Conservation (phyloP, 768 basidiomycete genomes). For the Gymnopilus dilepis region DNA sequence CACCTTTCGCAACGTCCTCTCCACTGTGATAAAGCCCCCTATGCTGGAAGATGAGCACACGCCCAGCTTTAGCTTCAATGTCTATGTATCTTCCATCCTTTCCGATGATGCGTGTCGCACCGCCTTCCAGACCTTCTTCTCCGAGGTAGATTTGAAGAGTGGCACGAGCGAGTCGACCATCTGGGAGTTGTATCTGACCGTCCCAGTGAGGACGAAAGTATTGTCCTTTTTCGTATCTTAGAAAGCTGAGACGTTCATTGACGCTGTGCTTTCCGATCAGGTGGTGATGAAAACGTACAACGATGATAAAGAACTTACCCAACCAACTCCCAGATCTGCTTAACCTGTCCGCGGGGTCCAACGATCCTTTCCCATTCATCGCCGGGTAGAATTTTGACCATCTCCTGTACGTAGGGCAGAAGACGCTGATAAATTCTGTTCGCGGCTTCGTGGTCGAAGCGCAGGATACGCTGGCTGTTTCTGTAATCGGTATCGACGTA, state of each 20-base stretch:
- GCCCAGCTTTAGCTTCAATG: slow-evolving; percentile 46
- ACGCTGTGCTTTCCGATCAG: slow-evolving; percentile 30
- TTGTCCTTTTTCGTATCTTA: slow-evolving; percentile 48
- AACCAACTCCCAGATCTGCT: slow-evolving; percentile 40
- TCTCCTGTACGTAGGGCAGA: slow-evolving; percentile 43
- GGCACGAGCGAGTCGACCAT: slow-evolving; percentile 42
- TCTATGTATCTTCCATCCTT: slow-evolving; percentile 38
- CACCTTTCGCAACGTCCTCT: slow-evolving; percentile 43
- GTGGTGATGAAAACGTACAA: neutral
- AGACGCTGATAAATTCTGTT: slow-evolving; percentile 41
- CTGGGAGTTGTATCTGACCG: slow-evolving; percentile 39
- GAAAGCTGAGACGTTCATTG: slow-evolving; percentile 50
- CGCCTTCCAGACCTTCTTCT: slow-evolving; percentile 41
- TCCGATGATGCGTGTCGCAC: slow-evolving; percentile 46
- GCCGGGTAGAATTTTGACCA: slow-evolving; percentile 37
- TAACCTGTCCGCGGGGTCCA: slow-evolving; percentile 27
- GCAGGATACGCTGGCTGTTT: slow-evolving; percentile 44
- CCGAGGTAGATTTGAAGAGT: slow-evolving; percentile 55
- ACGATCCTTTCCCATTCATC: slow-evolving; percentile 40
- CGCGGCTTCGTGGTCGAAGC: slow-evolving; percentile 40
- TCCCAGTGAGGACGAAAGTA: slow-evolving; percentile 49
- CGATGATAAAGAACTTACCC: slow-evolving; percentile 32
- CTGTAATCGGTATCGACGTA: slow-evolving; percentile 43
- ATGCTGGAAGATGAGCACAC: slow-evolving; percentile 53
- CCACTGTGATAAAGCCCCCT: slow-evolving; percentile 45